Evolutionary conservation across 306 rosid genomes (phyloP), one percentile per base, ranked within the genome.

Genomic region (Macrotyloma uniflorum): DNA sequence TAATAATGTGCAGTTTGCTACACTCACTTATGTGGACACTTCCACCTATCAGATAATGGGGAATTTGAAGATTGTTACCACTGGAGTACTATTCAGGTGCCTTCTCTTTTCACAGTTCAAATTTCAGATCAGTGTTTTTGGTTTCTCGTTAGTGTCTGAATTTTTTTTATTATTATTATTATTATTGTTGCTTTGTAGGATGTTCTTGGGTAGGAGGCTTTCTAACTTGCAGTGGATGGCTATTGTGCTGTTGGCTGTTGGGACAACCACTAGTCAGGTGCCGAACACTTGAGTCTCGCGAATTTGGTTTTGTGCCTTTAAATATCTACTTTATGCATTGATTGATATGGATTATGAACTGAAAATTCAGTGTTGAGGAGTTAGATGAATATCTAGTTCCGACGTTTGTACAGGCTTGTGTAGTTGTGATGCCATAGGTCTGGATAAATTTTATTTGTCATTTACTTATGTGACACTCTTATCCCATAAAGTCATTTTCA

Each of bases 41-140:
- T 94, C 98, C 50, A 94, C 98, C 0, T 92, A 94, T 83, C 98
- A 94, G 89, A 92, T 94, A 57, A 89, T 94, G 98, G 98, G 98
- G 2, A 94, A 94, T 87, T 83, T 94, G 88, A 94, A 94, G 87
- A 94, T 94, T 80, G 95, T 94, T 66, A 92, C 95, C 5, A 94
- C 97, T 36, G 98, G 90, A 69, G 85, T 92, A 75, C 84, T 92
- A 76, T 94, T 92, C 90, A 94, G 98, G 97, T 92, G 83, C 85
- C 69, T 67, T 81, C 33, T 13, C 15, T 51, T 75, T 54, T 62
- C 72, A 28, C 18, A 55, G 1, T 69, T 79, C 36, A 46, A 67
- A 67, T 40, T 47, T 42, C 47, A 58, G 33, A 51, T 59, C 73
- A 20, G 11, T 67, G 10, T 70, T 28, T 20, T 55, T 63, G 70